phyloP scores from a whole-genome alignment of 2,329 filamentous ascomycete species.

The Cyphellophora europaea region DNA sequence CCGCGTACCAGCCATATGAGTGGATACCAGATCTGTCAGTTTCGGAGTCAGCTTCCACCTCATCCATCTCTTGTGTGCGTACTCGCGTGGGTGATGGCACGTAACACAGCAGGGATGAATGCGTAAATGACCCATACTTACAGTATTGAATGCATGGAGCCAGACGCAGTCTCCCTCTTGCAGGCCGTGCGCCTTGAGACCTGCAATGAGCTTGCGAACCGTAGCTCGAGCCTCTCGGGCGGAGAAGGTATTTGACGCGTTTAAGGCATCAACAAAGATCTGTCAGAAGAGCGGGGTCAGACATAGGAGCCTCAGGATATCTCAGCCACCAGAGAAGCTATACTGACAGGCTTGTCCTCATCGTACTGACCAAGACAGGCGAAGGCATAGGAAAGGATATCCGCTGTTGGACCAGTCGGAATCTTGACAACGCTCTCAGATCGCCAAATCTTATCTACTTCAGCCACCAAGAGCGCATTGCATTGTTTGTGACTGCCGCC shows the following conservation, averaged over 20 bases:
- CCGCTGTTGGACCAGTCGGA: constrained; percentile 13
- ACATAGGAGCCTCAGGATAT: not conserved
- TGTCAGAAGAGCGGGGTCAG: constrained; percentile 5
- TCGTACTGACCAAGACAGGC: constrained; percentile 26
- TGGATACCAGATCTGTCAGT: constrained; percentile 28
- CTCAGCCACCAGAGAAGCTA: no score
- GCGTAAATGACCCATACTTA: no score
- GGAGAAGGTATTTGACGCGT: constrained; percentile 28
- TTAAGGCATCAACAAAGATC: constrained; percentile 34
- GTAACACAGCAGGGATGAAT: no score
- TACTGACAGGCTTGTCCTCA: constrained; percentile 23
- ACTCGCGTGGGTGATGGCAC: no score
- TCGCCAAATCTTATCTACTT: no score
- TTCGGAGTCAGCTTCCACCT: no score
- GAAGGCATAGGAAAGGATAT: constrained; percentile 34
- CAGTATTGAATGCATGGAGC: constrained; percentile 32
- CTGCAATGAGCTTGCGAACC: constrained; percentile 30
- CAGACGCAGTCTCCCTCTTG: constrained; percentile 33
- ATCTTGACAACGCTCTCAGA: no score
- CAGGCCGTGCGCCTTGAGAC: constrained; percentile 29
- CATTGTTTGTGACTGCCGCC: no score
- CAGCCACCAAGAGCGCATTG: no score
- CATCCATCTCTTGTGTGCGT: no score
- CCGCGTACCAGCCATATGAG: constrained; percentile 24
- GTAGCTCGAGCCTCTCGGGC: constrained; percentile 25